These are phyloP conservation scores for Cryphonectria nitschkei DNA, from an alignment of 2,329 filamentous ascomycete genomes.

Conservation along the genomic window DNA sequence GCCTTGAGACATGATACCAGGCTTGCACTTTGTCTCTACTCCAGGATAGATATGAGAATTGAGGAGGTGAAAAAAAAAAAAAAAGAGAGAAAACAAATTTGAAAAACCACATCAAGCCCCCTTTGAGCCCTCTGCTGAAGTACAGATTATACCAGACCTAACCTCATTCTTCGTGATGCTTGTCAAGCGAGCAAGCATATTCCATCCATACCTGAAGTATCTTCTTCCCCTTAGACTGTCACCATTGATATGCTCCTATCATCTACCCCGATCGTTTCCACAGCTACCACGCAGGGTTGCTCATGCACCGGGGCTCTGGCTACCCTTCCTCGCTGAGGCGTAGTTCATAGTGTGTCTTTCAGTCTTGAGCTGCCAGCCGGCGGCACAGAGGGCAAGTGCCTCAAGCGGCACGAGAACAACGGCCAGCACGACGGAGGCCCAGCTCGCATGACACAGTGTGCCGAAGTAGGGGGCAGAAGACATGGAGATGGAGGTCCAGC, in stretches of 20 bases:
- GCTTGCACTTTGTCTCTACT: neutral
- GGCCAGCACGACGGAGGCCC: constrained; percentile 56
- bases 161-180: neutral
- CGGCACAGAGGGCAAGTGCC: constrained; percentile 50
- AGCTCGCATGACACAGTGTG: constrained; percentile 60
- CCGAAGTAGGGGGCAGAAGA: constrained; percentile 56
- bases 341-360: constrained; percentile 46
- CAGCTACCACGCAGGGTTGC: neutral
- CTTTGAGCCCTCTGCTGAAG: neutral
- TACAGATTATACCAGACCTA: neutral
- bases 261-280: neutral
- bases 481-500: constrained; percentile 61
- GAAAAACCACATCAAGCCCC: neutral
- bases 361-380: constrained; percentile 49
- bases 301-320: constrained; percentile 37
- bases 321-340: constrained; percentile 41
- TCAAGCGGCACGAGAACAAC: constrained; percentile 62
- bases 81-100: neutral
- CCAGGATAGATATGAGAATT: neutral
- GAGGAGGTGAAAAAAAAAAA: neutral
- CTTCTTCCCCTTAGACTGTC: neutral
- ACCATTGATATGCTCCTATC: neutral
- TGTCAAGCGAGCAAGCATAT: neutral
- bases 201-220: neutral
- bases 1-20: constrained; percentile 1